Percentiles rank a stretch among this genome's conserved stretches.
Evolutionary conservation across 2,329 filamentous ascomycete species (phyloP).

Genomic region (Ascosphaera aggregata): DNA sequence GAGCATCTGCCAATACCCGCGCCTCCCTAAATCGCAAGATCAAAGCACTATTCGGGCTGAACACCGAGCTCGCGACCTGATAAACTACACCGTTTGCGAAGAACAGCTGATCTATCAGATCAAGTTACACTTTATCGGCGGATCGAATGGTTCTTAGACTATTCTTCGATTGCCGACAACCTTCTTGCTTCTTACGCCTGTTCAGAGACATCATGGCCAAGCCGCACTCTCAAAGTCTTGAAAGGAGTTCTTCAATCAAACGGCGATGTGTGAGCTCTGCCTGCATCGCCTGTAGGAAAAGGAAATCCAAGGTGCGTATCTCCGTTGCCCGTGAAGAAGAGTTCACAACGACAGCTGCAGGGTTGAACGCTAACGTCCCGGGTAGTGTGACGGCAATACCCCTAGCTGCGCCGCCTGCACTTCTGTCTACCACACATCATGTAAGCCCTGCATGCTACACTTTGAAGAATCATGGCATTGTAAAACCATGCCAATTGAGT

Average conservation of each 20-base stretch:
- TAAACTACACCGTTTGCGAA: not conserved
- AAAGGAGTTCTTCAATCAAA: conserved; percentile 23
- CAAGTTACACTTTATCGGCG: not conserved
- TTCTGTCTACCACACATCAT: conserved; percentile 48
- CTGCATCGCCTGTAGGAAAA: conserved; percentile 54
- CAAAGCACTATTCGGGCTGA: no score
- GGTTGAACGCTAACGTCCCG: not conserved
- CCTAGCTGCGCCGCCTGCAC: conserved; percentile 91
- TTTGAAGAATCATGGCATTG: not conserved
- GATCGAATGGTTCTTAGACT: not conserved
- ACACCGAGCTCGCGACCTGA: no score
- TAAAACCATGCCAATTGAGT: not conserved
- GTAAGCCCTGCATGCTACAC: conserved; percentile 29
- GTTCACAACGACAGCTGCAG: not conserved
- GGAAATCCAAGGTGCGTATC: conserved; percentile 43
- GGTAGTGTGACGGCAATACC: conserved; percentile 61
- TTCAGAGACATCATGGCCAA: not conserved
- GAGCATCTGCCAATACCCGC: no score
- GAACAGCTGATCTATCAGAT: not conserved
- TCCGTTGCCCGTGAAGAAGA: not conserved
- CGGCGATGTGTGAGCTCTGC: conserved; percentile 65
- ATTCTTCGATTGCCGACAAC: not conserved
- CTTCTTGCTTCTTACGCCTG: not conserved
- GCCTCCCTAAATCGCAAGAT: no score
- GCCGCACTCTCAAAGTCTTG: not conserved